Conservation (phyloP, 805 yeast genomes). For the Starmerella apis region DNA sequence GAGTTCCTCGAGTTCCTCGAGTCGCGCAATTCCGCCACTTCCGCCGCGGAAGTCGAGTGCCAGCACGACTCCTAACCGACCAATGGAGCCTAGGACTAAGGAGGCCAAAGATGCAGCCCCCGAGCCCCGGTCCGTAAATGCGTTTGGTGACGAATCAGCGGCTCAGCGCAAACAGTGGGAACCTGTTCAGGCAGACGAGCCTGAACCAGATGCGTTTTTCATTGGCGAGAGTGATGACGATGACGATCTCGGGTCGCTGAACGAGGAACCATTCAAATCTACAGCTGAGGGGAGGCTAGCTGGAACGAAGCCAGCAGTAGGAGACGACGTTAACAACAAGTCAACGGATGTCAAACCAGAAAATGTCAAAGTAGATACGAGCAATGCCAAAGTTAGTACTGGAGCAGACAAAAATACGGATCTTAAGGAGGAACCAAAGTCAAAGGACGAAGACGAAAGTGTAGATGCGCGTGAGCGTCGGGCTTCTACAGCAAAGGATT, state of each 20-base stretch:
- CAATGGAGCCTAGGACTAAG: not conserved
- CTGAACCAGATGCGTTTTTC: conserved; percentile 27
- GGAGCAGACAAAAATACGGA: conserved; percentile 3
- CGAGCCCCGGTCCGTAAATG: conserved; percentile 24
- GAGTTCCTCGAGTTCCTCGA: not conserved
- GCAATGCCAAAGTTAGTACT: too few relatives aligned
- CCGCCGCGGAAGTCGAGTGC: not conserved
- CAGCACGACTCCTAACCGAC: not conserved
- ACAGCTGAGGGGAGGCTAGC: not conserved
- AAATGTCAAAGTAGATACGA: too few relatives aligned
- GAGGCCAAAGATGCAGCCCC: not conserved
- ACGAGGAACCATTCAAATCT: conserved; percentile 11
- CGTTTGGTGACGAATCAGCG: conserved; percentile 24
- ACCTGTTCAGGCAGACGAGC: conserved; percentile 18
- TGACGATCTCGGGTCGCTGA: conserved; percentile 22
- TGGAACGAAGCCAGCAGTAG: conserved; percentile 9
- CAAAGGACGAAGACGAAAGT: not conserved
- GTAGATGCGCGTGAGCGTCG: not conserved
- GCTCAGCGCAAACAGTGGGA: conserved; percentile 4
- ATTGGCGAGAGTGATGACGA: conserved; percentile 29
- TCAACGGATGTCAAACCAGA: too few relatives aligned
- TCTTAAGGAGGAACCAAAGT: not conserved
- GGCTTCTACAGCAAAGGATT: conserved; percentile 12
- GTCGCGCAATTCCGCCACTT: not conserved
- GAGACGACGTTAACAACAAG: too few relatives aligned